These are phyloP conservation scores for Penicillium palitans DNA, from an alignment of 2,329 filamentous ascomycete genomes.

Conservation along the genomic window DNA sequence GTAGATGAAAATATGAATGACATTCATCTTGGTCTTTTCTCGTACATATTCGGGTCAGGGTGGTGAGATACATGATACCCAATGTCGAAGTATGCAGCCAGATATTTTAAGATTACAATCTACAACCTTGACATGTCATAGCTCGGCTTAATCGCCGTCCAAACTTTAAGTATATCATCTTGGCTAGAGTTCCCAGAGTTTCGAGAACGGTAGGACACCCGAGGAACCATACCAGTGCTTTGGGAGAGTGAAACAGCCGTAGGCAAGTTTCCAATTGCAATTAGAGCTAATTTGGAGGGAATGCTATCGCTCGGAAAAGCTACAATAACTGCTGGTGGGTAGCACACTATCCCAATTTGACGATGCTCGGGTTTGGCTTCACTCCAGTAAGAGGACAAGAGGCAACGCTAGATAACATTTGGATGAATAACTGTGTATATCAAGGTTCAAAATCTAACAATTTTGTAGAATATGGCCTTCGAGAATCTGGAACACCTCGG, in stretches of 20 bases:
- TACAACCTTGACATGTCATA: not conserved
- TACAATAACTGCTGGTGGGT: not conserved
- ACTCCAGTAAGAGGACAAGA: not conserved
- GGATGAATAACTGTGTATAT: not conserved
- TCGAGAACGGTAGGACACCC: conserved; percentile 1
- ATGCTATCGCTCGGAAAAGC: not conserved
- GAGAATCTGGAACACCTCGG: not conserved
- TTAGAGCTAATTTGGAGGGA: not conserved
- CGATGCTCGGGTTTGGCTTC: not conserved
- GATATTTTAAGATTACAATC: not conserved
- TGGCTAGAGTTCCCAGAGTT: not conserved
- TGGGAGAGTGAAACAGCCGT: not conserved
- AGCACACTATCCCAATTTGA: not conserved
- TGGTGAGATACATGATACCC: not conserved
- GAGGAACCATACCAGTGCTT: not conserved
- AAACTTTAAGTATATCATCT: not conserved
- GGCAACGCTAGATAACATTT: not conserved
- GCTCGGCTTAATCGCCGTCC: not conserved
- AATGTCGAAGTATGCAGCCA: not conserved
- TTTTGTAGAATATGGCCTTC: not conserved
- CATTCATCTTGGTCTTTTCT: not conserved
- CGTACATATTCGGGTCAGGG: not conserved
- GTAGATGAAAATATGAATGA: not conserved
- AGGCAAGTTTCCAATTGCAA: not conserved
- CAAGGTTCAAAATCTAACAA: not conserved